phyloP scores from a whole-genome alignment of 2,329 filamentous ascomycete species.

The Colletotrichum coccodes region DNA sequence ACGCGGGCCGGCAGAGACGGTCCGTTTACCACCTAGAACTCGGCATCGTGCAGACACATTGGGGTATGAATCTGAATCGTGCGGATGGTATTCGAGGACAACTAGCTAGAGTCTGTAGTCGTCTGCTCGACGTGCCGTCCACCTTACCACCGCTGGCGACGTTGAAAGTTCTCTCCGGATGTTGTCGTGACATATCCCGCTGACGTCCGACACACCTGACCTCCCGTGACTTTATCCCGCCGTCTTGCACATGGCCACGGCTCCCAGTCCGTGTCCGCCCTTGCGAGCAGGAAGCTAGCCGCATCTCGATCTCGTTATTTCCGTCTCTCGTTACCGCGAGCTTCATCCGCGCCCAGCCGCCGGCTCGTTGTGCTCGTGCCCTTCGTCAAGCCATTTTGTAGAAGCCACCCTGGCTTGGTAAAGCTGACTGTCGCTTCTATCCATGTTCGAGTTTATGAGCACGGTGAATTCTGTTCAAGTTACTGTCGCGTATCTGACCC shows the following conservation, averaged over 20 bases:
- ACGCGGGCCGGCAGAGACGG: neutral
- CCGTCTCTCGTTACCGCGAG: no score
- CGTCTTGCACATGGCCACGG: neutral
- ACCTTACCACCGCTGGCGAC: no score
- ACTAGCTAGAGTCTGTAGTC: neutral
- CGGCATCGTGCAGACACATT: neutral
- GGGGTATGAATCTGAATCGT: no score
- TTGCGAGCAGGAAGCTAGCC: no score
- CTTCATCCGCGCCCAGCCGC: no score
- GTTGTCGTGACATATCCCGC: neutral
- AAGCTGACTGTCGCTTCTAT: no score
- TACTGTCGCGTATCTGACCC: neutral
- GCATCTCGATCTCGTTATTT: no score
- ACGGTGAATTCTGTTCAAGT: neutral
- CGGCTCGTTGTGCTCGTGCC: no score
- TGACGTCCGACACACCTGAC: neutral
- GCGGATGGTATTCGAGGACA: neutral
- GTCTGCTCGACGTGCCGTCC: neutral
- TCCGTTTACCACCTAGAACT: neutral
- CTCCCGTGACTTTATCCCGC: no score
- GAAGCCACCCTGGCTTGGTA: no score
- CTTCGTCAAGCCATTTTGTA: neutral
- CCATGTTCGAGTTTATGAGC: no score
- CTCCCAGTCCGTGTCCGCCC: no score
- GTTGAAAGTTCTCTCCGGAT: neutral